phyloP scores from a whole-genome alignment of 1,284 basidiomycete genomes.

The Coniferiporia weirii region DNA sequence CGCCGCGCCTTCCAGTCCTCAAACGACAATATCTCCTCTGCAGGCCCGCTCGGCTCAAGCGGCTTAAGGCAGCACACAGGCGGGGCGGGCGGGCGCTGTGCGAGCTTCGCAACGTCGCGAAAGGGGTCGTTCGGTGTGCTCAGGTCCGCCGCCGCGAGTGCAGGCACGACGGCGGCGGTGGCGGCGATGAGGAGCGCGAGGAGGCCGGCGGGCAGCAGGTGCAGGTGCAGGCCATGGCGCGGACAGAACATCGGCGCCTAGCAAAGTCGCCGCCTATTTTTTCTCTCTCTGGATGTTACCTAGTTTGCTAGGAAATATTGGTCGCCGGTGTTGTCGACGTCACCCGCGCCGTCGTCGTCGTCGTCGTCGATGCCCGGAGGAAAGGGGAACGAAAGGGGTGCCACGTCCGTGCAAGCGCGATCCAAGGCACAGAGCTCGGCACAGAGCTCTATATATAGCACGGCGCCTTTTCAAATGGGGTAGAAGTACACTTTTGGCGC shows the following conservation, averaged over 20 bases:
- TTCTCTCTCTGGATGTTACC: too few species aligned
- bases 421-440: neutral
- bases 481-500: too few species aligned
- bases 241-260: neutral
- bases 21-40: constrained; percentile 69
- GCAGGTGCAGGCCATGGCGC: neutral
- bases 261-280: too few species aligned
- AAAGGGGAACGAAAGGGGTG: neutral
- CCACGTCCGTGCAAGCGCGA: neutral
- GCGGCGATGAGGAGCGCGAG: constrained; percentile 12
- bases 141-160: constrained; percentile 4
- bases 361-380: neutral
- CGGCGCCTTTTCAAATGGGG: too few species aligned
- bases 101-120: constrained; percentile 43
- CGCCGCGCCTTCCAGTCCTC: constrained; percentile 81
- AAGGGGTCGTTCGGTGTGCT: constrained; percentile 54
- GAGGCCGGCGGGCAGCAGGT: constrained; percentile 14
- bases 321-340: neutral
- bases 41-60: constrained; percentile 40
- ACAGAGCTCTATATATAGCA: neutral
- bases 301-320: too few species aligned
- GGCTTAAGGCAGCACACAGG: constrained; percentile 66
- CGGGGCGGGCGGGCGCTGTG: constrained; percentile 43
- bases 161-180: constrained; percentile 25
- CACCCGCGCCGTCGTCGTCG: neutral